These are phyloP conservation scores for Onygena corvina DNA, from an alignment of 2,329 filamentous ascomycete genomes.

Conservation along the genomic window DNA sequence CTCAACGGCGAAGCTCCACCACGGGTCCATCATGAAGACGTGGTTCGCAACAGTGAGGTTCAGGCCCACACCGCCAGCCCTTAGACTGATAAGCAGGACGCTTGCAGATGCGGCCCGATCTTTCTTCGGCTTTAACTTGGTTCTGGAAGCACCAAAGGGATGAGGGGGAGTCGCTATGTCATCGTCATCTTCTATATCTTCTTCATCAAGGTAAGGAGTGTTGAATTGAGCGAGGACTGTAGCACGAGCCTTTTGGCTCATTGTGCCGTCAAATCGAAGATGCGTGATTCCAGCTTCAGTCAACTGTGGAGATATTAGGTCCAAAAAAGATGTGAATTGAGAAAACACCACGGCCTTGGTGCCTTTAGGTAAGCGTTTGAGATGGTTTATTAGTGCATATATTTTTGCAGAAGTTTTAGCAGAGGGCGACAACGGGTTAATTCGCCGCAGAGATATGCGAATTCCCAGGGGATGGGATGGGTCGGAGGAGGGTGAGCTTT, in stretches of 20 bases:
- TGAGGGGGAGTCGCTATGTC: not conserved
- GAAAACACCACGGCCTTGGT: constrained; percentile 91
- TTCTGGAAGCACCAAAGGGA: not conserved
- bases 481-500: not conserved
- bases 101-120: constrained; percentile 17
- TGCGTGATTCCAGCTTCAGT: constrained; percentile 58
- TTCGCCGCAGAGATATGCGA: constrained; percentile 49
- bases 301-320: constrained; percentile 76
- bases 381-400: constrained; percentile 60
- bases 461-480: constrained; percentile 28
- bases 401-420: constrained; percentile 67
- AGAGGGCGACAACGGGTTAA: constrained; percentile 50
- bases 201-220: constrained; percentile 30
- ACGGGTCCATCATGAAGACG: constrained; percentile 99
- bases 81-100: constrained; percentile 69
- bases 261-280: constrained; percentile 82
- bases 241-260: constrained; percentile 73
- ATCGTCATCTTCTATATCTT: constrained; percentile 25
- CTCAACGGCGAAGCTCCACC: constrained; percentile 97
- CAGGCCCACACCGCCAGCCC: constrained; percentile 84
- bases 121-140: constrained; percentile 8
- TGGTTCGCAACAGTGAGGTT: constrained; percentile 80
- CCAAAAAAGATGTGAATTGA: constrained; percentile 93
- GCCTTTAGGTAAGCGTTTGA: constrained; percentile 56
- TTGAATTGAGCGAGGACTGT: constrained; percentile 64